phyloP scores from a whole-genome alignment of 1,284 basidiomycete genomes.

The Caloboletus firmus region DNA sequence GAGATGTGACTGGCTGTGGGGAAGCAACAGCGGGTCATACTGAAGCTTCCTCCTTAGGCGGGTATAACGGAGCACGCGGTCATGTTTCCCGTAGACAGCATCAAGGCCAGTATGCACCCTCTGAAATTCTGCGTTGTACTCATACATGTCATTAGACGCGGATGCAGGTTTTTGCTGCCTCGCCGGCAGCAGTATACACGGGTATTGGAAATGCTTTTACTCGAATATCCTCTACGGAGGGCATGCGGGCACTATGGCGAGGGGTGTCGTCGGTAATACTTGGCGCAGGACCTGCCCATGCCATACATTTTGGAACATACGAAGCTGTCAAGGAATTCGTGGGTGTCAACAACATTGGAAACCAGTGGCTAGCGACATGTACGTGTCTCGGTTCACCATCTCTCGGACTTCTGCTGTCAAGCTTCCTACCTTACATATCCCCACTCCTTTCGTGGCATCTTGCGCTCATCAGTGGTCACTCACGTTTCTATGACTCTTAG shows the following conservation, averaged over 20 bases:
- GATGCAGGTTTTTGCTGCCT: slow-evolving; percentile 94
- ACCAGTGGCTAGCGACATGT: slow-evolving; percentile 84
- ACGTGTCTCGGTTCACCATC: slow-evolving; percentile 32
- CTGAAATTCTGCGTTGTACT: neutral
- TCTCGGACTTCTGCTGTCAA: neutral
- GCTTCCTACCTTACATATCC: neutral
- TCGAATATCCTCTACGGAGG: slow-evolving; percentile 92
- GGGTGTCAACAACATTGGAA: slow-evolving; percentile 80
- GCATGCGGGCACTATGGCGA: slow-evolving; percentile 88
- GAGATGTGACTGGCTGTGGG: neutral
- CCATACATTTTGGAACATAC: slow-evolving; percentile 96
- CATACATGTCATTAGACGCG: slow-evolving; percentile 67
- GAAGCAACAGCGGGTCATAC: slow-evolving; percentile 2
- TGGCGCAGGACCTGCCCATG: slow-evolving; percentile 97
- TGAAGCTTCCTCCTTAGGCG: slow-evolving; percentile 60
- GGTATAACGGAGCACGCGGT: slow-evolving; percentile 99
- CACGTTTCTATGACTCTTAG: slow-evolving; percentile 40
- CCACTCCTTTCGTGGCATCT: neutral
- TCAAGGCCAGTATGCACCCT: slow-evolving; percentile 69
- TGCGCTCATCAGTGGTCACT: slow-evolving; percentile 5
- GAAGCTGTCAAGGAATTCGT: slow-evolving; percentile 93
- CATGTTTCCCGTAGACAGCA: slow-evolving; percentile 98
- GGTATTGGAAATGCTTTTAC: slow-evolving; percentile 86
- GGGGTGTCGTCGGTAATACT: slow-evolving; percentile 97
- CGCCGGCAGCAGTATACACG: slow-evolving; percentile 83